Base-by-base conservation (phyloP, 495 filamentous ascomycete species). In the Podospora fimiseda region DNA sequence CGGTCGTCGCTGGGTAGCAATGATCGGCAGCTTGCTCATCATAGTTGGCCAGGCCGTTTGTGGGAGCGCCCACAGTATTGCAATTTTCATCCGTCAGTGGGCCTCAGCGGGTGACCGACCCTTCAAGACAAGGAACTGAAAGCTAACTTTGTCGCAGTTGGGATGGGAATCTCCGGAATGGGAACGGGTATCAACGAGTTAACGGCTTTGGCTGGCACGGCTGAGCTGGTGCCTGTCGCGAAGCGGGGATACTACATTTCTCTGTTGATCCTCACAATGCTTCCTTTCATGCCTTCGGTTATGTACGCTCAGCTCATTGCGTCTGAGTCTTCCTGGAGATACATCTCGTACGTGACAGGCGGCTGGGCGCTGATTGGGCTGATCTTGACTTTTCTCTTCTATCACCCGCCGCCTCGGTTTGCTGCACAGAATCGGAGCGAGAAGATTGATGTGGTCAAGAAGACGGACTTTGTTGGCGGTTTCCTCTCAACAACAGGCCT, bases 221-320 rank as follows among this genome's bases (percentile, higher is more conserved):
- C 82, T 1, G 86, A 89, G 59, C 74, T 88, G 60, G 85, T 82
- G 24, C 85, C 86, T 1, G 81, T 82, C 14, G 70, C 77, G 14
- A 80, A 84, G 60, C 78, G 86, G 38, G 86, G 86, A 16, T 80
- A 77, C 65, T 87, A 87, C 60, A 79, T 88, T 38, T 81, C 84
- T 2, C 69, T 76, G 3, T 63, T 89, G 30, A 77, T 86, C 44
- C 81, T 87, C 61, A 85, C 81, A 20, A 86, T 88, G 44, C 30
- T 86, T 0, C 85, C 85, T 0, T 86, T 86, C 61, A 76, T 78
- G 52, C 84, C 86, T 0, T 82, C 82, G 0, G 84, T 85, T 2
- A 69, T 89, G 37, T 88, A 78, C 73, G 84, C 77, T 11, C 86
- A 89, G 63, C 68, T 89, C 24, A 86, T 89, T 46, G 74, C 83